phyloP scores from a whole-genome alignment of 371 early-diverging fungal species.

The Phascolomyces articulosus region DNA sequence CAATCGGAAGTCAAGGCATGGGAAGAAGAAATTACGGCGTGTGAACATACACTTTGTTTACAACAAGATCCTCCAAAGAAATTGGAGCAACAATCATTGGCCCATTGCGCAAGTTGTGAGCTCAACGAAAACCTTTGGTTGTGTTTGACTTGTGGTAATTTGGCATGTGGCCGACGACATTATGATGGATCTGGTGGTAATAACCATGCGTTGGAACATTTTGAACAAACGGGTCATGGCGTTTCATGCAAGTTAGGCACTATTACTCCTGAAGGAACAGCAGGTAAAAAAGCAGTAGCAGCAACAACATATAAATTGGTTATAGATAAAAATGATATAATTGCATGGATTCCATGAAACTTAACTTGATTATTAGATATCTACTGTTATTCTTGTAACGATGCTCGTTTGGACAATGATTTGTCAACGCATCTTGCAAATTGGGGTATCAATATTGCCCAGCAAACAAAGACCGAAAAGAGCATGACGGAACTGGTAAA shows the following conservation, averaged over 20 bases:
- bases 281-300: slow-evolving; percentile 67
- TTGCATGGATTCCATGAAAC: no score
- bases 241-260: slow-evolving; percentile 94
- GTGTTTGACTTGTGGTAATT: slow-evolving; percentile 77
- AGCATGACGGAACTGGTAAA: slow-evolving; percentile 87
- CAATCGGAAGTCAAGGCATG: slow-evolving; percentile 92
- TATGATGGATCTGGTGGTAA: slow-evolving; percentile 99
- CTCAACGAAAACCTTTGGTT: slow-evolving; percentile 85
- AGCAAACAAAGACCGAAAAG: slow-evolving; percentile 91
- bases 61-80: slow-evolving; percentile 60
- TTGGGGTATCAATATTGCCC: slow-evolving; percentile 88
- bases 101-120: slow-evolving; percentile 89
- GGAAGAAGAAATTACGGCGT: slow-evolving; percentile 84
- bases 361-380: slow-evolving; percentile 61
- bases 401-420: slow-evolving; percentile 81
- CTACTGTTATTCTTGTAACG: slow-evolving; percentile 92
- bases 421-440: slow-evolving; percentile 77
- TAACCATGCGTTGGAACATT: slow-evolving; percentile 95
- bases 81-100: slow-evolving; percentile 58
- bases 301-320: not conserved
- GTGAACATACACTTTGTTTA: slow-evolving; percentile 81
- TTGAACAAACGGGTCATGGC: slow-evolving; percentile 80
- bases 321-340: no score
- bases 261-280: slow-evolving; percentile 96
- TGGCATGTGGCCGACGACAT: slow-evolving; percentile 89